Conservation (phyloP, 768 basidiomycete species). For the Rhodosporidiobolus sp. region DNA sequence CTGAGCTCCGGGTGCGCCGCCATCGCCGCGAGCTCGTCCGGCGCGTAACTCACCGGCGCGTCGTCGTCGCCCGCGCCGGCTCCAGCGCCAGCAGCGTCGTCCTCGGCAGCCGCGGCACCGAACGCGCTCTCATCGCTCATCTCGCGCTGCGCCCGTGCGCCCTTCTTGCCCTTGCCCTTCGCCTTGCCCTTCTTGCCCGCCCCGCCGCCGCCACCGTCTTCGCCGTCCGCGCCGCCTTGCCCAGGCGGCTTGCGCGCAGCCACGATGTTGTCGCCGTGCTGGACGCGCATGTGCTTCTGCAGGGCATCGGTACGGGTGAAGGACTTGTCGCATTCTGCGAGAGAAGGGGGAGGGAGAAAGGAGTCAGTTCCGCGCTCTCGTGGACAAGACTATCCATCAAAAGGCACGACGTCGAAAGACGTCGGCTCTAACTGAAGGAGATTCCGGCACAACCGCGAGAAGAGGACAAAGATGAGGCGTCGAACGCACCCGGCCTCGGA, state of each 20-base stretch:
- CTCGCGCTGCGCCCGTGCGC: constrained; percentile 2
- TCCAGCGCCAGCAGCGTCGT: background rate
- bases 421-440: too few relatives aligned
- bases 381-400: too few relatives aligned
- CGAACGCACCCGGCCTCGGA: constrained; percentile 64
- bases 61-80: constrained; percentile 12
- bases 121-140: constrained; percentile 24
- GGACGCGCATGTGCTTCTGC: constrained; percentile 73
- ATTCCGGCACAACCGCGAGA: too few relatives aligned
- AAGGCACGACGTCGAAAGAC: too few relatives aligned
- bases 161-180: constrained; percentile 1
- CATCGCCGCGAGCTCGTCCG: constrained; percentile 31
- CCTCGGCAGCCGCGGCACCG: constrained; percentile 4
- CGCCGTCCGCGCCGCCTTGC: background rate
- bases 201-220: background rate
- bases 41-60: constrained; percentile 1
- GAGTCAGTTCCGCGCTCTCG: background rate
- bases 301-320: constrained; percentile 94
- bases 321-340: constrained; percentile 83
- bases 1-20: constrained; percentile 24
- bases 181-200: constrained; percentile 7
- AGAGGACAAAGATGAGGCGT: constrained; percentile 4
- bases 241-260: constrained; percentile 57
- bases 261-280: constrained; percentile 75
- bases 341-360: background rate